These are phyloP conservation scores for Hebeloma cylindrosporum DNA, from an alignment of 768 basidiomycete species.

Conservation along the genomic window DNA sequence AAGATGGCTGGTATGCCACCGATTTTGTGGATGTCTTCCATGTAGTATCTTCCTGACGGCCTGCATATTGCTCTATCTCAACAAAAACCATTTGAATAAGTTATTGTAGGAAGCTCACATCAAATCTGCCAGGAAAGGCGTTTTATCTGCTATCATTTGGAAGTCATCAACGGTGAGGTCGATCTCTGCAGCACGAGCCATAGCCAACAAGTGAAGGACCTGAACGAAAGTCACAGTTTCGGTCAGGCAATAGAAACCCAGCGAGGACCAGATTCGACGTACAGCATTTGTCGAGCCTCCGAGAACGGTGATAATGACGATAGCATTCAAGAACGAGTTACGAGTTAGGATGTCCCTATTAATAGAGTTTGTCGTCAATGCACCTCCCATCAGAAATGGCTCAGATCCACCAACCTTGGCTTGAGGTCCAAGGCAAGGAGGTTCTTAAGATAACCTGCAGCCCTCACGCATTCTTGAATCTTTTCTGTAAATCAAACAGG, in stretches of 20 bases:
- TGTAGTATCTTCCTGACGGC: constrained; percentile 84
- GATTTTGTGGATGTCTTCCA: constrained; percentile 86
- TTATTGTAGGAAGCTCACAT: constrained; percentile 29
- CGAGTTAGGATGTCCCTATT: constrained; percentile 46
- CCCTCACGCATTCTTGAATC: constrained; percentile 77
- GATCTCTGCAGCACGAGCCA: constrained; percentile 76
- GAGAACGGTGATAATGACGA: constrained; percentile 73
- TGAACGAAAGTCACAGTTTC: constrained; percentile 22
- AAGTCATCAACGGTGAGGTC: constrained; percentile 84
- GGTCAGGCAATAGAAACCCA: background rate
- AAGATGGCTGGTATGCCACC: constrained; percentile 84
- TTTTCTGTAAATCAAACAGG: constrained; percentile 50
- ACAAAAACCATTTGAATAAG: background rate
- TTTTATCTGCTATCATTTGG: constrained; percentile 74
- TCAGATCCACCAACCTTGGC: constrained; percentile 49
- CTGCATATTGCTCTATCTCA: constrained; percentile 29
- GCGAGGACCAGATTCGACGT: constrained; percentile 20
- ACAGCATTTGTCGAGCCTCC: constrained; percentile 91
- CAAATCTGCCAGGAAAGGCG: constrained; percentile 84
- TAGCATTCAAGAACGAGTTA: constrained; percentile 76
- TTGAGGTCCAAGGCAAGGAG: constrained; percentile 79
- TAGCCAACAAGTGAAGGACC: constrained; percentile 83
- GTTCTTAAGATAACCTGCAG: constrained; percentile 72
- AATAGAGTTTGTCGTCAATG: no score
- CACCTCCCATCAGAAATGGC: background rate